Base-by-base conservation (phyloP, 2,329 filamentous ascomycete genomes). In the Monosporascus sp. region DNA sequence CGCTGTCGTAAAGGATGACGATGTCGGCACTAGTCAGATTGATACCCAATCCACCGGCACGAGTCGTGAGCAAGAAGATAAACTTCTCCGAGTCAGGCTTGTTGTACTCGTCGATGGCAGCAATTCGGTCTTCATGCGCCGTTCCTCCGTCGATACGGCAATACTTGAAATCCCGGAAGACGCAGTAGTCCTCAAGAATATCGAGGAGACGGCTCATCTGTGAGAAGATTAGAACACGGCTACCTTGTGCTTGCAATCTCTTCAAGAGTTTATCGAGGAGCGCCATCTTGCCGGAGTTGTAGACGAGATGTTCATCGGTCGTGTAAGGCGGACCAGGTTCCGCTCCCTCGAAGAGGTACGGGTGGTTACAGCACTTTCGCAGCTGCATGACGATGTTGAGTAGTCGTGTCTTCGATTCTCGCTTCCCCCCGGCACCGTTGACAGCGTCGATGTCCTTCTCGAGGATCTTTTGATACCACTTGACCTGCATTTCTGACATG, bases 381-480 rank as follows among this genome's bases (percentile, higher is more conserved):
- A 99, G 82, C 72, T 99, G 94, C 94, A 99, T 99, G 63, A 99
- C 94, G 67, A 99, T 99, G 73, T 99, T 99, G 59, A 99, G 80
- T 22, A 99, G 81, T 59, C 94, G 86, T 1, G 94, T 99, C 76
- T 99, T 99, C 35, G 93, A 97, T 73, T 99, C 94, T 55, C 92
- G 88, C 74, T 97, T 99, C 49, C 94, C 94, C 58, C 88, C 91
- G 31, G 93, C 94, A 56, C 94, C 94, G 62, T 99, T 99, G 65
- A 99, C 93, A 15, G 94, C 94, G 70, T 99, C 94, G 57, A 99
- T 99, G 66, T 99, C 94, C 74, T 97, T 99, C 67, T 99, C 94
- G 3, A 99, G 78, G 63, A 99, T 99, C 76, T 97, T 97, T 71
- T 96, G 89, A 68, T 99, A 99, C 93, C 94, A 99, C 68, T 94